Evolutionary conservation across 495 filamentous ascomycete species (phyloP), one percentile per base, ranked within the genome.

Genomic region (Rusavskia elegans): DNA sequence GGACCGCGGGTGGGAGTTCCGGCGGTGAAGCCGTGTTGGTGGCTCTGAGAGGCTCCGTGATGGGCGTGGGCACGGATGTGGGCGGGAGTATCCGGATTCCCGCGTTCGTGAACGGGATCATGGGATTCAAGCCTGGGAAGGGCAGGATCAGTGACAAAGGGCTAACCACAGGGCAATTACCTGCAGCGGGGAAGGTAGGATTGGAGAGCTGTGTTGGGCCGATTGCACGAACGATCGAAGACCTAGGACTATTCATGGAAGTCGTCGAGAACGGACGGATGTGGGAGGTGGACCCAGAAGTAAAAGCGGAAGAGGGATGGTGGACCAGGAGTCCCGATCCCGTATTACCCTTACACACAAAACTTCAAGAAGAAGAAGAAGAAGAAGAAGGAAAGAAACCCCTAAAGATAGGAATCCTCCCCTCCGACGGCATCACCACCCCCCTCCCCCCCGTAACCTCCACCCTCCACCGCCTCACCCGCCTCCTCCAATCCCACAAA

Each of bases 11-110:
- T 11, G 83, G 82, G 0, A 79, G 74, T 27, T 75, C 77, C 0
- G 82, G 82, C 20, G 84, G 84, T 19, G 84, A 88, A 60, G 82
- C 73, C 5, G 82, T 73, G 0, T 62, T 87, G 35, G 49, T 84
- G 21, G 80, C 74, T 17, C 68, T 85, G 55, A 66, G 72, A 19
- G 83, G 83, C 1, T 73, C 71, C 11, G 71, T 77, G 58, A 63
- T 85, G 4, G 84, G 84, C 3, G 76, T 87, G 49, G 83, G 82
- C 2, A 82, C 81, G 0, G 77, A 82, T 44, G 75, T 79, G 23
- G 83, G 83, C 1, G 83, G 82, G 5, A 77, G 72, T 7, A 73
- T 83, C 23, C 66, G 80, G 4, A 70, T 82, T 21, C 80, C 81
- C 0, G 75, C 77, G 0, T 74, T 78, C 59, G 81, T 74, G 53